These are phyloP conservation scores for Oenanthe sinensis DNA, from an alignment of 129 eudicot species.

Conservation along the genomic window DNA sequence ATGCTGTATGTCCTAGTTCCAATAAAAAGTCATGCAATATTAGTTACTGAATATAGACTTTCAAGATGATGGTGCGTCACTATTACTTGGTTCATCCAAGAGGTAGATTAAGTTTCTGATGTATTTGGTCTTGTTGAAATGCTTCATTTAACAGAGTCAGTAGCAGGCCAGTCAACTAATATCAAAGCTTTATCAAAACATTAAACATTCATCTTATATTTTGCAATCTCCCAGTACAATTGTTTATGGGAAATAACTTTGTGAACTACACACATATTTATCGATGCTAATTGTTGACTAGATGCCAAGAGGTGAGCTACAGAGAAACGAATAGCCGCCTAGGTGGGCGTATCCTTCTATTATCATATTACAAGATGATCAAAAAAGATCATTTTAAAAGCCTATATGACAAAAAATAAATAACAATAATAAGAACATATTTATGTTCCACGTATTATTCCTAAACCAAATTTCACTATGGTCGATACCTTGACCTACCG, in stretches of 20 bases:
- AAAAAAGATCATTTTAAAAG: background rate
- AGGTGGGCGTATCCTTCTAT: no score
- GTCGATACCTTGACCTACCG: background rate
- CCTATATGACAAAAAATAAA: no score
- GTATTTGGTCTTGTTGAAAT: background rate
- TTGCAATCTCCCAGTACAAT: no score
- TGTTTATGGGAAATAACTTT: no score
- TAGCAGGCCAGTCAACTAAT: background rate
- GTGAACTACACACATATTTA: no score
- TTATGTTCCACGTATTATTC: no score
- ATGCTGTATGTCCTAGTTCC: background rate
- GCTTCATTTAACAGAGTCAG: background rate
- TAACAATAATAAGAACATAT: no score
- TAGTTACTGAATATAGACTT: background rate
- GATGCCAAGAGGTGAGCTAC: no score
- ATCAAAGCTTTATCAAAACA: background rate
- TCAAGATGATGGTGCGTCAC: background rate
- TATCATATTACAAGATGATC: no score
- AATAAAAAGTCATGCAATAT: background rate
- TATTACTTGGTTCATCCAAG: background rate
- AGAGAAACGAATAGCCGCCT: no score
- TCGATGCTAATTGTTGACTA: no score
- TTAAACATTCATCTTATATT: background rate
- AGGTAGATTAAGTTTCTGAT: constrained; percentile 5
- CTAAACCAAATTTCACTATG: background rate